These are phyloP conservation scores for Penicillium verhagenii DNA, from an alignment of 495 filamentous ascomycete genomes.

Conservation along the genomic window DNA sequence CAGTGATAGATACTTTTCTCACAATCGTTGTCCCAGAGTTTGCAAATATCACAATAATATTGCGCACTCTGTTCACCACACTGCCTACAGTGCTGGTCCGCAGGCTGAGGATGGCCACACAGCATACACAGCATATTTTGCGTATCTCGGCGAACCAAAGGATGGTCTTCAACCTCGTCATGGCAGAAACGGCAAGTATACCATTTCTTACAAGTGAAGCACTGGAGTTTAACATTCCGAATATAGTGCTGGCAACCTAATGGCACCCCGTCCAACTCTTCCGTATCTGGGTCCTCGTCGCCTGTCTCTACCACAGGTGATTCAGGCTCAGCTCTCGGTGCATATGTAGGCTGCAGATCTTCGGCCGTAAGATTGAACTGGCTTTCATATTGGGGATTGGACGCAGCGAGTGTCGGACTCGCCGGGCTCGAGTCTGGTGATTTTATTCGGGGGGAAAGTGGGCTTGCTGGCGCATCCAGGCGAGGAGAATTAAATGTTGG, in stretches of 20 bases:
- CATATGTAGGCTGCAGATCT: conserved; percentile 72
- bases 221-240: conserved; percentile 94
- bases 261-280: conserved; percentile 40
- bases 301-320: conserved; percentile 34
- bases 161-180: conserved; percentile 81
- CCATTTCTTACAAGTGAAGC: conserved; percentile 84
- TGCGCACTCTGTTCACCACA: conserved; percentile 79
- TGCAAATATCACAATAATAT: conserved; percentile 94
- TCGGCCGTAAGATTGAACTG: conserved; percentile 66
- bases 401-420: conserved; percentile 31
- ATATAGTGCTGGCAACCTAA: conserved; percentile 92
- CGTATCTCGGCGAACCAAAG: conserved; percentile 75
- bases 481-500: conserved; percentile 27
- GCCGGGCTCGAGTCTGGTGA: conserved; percentile 29
- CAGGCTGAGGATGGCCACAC: conserved; percentile 82
- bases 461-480: conserved; percentile 35
- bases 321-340: conserved; percentile 46
- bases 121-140: conserved; percentile 98
- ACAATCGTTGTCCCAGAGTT: conserved; percentile 93
- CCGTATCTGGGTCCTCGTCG: conserved; percentile 42
- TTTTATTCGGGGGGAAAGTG: conserved; percentile 26
- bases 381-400: conserved; percentile 39
- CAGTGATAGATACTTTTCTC: conserved; percentile 96
- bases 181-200: conserved; percentile 96
- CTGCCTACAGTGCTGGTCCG: conserved; percentile 68